Percentiles rank a stretch among this genome's conserved stretches.
phyloP scores from a whole-genome alignment of 495 filamentous ascomycete species.

The Parathielavia appendiculata region DNA sequence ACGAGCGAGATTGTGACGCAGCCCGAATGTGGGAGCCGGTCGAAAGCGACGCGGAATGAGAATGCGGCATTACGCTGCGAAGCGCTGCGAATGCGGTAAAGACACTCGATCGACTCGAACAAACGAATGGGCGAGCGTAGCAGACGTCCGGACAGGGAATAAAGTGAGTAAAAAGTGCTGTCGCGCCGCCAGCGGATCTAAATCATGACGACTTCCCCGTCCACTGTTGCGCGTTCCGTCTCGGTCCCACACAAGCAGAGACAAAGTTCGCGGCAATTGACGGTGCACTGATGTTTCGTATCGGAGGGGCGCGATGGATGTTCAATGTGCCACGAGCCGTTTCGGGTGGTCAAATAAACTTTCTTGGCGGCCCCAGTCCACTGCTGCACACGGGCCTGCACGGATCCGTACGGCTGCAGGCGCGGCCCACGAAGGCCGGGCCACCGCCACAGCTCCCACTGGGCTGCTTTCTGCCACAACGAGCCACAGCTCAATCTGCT shows the following conservation, averaged over 20 bases:
- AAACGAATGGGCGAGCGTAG: not conserved
- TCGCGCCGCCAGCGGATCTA: conserved; percentile 7
- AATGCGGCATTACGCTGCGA: conserved; percentile 30
- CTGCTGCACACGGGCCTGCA: conserved; percentile 11
- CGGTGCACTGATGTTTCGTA: not conserved
- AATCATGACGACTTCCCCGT: conserved; percentile 12
- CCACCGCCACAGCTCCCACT: not conserved
- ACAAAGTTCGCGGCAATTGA: conserved; percentile 10
- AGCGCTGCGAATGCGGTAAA: not conserved
- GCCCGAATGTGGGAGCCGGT: conserved; percentile 30
- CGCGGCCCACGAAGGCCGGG: not conserved
- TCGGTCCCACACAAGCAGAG: not conserved
- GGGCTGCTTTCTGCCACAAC: not conserved
- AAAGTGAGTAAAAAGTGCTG: conserved; percentile 11
- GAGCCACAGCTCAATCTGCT: not conserved
- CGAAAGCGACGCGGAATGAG: conserved; percentile 30
- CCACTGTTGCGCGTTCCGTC: not conserved
- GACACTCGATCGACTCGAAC: not conserved
- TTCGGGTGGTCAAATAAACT: conserved; percentile 14
- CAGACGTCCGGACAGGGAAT: not conserved
- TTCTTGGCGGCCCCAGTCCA: conserved; percentile 20
- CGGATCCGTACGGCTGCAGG: conserved; percentile 4
- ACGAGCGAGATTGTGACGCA: conserved; percentile 25
- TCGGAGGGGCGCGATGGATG: conserved; percentile 1
- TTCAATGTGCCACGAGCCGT: not conserved